A percentile compares a stretch with the other conserved stretches of the same genome.
Evolutionary conservation across 257 asterid genomes (phyloP).

Genomic region (Linderniella brevidens): DNA sequence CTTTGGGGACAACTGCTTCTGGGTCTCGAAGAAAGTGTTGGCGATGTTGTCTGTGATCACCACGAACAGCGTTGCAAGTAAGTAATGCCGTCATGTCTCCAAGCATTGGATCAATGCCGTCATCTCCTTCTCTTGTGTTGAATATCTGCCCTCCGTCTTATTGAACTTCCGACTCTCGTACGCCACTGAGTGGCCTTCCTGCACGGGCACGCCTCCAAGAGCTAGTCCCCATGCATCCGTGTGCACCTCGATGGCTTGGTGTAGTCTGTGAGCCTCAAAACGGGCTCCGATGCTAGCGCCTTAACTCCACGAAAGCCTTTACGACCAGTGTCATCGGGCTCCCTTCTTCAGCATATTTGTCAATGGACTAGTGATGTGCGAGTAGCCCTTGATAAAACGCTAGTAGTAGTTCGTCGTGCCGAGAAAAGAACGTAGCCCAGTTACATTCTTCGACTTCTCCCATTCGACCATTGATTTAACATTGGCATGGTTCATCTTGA

Average conservation of each 20-base stretch:
- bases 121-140: not conserved
- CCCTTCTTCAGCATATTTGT: not conserved
- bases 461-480: not conserved
- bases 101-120: not conserved
- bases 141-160: not conserved
- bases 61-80: not conserved
- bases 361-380: not conserved
- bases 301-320: not conserved
- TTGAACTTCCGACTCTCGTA: not conserved
- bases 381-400: not conserved
- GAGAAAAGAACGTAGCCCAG: not conserved
- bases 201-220: not conserved
- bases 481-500: not conserved
- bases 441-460: not conserved
- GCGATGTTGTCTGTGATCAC: not conserved
- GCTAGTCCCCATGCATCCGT: not conserved
- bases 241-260: not conserved
- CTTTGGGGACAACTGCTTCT: not conserved
- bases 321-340: not conserved
- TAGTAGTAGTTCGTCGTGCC: not conserved
- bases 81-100: not conserved
- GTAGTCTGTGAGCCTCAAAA: not conserved
- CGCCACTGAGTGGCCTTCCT: not conserved
- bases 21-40: not conserved
- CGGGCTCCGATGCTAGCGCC: not conserved